Percentiles rank a stretch among this genome's conserved stretches.
phyloP scores from a whole-genome alignment of 2,329 filamentous ascomycete species.

The Kalmusia sp. region DNA sequence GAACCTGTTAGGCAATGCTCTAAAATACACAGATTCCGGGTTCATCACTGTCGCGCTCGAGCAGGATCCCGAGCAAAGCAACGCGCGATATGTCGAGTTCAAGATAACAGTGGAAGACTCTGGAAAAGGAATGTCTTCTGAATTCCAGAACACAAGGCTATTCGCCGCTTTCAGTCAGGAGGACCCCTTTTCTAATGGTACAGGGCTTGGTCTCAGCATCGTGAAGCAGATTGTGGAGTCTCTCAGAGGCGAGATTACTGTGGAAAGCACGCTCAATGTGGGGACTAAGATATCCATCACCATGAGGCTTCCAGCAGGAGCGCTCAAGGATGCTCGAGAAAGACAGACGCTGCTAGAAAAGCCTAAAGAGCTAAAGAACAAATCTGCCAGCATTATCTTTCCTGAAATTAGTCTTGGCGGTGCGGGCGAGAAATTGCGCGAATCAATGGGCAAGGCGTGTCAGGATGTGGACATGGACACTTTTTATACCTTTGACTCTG shows the following conservation, averaged over 20 bases:
- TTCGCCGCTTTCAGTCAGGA: slow-evolving; percentile 47
- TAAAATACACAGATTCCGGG: slow-evolving; percentile 44
- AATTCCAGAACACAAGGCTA: slow-evolving; percentile 39
- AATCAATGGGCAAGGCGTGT: slow-evolving; percentile 33
- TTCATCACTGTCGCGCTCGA: slow-evolving; percentile 36
- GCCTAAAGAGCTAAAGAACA: slow-evolving; percentile 24
- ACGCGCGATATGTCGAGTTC: slow-evolving; percentile 25
- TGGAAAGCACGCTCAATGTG: slow-evolving; percentile 33
- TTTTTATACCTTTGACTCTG: slow-evolving; percentile 15
- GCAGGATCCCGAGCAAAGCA: slow-evolving; percentile 16
- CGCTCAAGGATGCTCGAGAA: slow-evolving; percentile 16
- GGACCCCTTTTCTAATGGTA: slow-evolving; percentile 40
- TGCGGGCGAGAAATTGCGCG: slow-evolving; percentile 32
- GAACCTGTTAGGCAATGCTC: slow-evolving; percentile 45
- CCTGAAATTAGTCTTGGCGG: slow-evolving; percentile 28
- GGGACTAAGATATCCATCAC: slow-evolving; percentile 37
- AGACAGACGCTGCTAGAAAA: slow-evolving; percentile 15
- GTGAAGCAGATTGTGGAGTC: slow-evolving; percentile 45
- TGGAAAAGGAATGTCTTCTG: slow-evolving; percentile 44
- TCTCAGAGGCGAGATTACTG: slow-evolving; percentile 38
- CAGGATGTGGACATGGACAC: slow-evolving; percentile 32
- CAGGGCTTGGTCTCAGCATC: slow-evolving; percentile 44
- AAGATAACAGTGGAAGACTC: slow-evolving; percentile 47
- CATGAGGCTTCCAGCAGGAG: slow-evolving; percentile 25
- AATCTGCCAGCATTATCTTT: slow-evolving; percentile 29